These are phyloP conservation scores for Termitomyces sp. DNA, from an alignment of 768 basidiomycete genomes.

Conservation along the genomic window DNA sequence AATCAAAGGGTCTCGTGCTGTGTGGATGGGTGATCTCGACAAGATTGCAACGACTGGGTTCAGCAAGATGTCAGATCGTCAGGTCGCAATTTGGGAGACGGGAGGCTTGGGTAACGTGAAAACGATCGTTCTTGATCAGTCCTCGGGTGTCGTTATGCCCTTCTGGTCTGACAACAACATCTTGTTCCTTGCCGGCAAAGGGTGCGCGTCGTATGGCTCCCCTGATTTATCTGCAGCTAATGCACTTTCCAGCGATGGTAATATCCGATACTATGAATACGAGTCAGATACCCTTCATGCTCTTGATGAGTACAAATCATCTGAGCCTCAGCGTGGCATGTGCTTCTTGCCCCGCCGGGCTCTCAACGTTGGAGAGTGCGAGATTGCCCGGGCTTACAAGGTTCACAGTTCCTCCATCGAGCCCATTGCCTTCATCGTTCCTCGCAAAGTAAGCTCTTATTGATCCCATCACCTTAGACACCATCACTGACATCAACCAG, in stretches of 20 bases:
- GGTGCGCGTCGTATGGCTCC: slow-evolving; percentile 41
- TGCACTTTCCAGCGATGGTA: slow-evolving; percentile 71
- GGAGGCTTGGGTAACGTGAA: slow-evolving; percentile 72
- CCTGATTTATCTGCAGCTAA: neutral
- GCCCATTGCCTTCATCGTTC: slow-evolving; percentile 93
- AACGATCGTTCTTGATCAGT: slow-evolving; percentile 79
- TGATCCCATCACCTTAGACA: neutral
- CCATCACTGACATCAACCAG: slow-evolving; percentile 31
- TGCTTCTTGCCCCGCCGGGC: slow-evolving; percentile 93
- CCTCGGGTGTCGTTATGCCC: slow-evolving; percentile 93
- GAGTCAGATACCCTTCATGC: slow-evolving; percentile 78
- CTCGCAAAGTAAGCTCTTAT: slow-evolving; percentile 64
- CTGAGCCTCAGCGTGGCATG: slow-evolving; percentile 95
- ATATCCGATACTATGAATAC: slow-evolving; percentile 97
- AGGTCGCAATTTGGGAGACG: slow-evolving; percentile 88
- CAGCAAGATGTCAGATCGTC: slow-evolving; percentile 94
- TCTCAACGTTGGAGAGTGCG: slow-evolving; percentile 85
- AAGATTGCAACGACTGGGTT: slow-evolving; percentile 94
- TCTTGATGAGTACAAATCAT: slow-evolving; percentile 81
- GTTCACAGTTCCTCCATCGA: slow-evolving; percentile 71
- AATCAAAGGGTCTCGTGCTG: slow-evolving; percentile 86
- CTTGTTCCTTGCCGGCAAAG: slow-evolving; percentile 89
- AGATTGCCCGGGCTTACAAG: slow-evolving; percentile 95
- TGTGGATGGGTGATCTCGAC: slow-evolving; percentile 89
- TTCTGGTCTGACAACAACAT: slow-evolving; percentile 97